These are phyloP conservation scores for Bruguiera parviflora DNA, from an alignment of 345 rosid genomes.

Conservation along the genomic window DNA sequence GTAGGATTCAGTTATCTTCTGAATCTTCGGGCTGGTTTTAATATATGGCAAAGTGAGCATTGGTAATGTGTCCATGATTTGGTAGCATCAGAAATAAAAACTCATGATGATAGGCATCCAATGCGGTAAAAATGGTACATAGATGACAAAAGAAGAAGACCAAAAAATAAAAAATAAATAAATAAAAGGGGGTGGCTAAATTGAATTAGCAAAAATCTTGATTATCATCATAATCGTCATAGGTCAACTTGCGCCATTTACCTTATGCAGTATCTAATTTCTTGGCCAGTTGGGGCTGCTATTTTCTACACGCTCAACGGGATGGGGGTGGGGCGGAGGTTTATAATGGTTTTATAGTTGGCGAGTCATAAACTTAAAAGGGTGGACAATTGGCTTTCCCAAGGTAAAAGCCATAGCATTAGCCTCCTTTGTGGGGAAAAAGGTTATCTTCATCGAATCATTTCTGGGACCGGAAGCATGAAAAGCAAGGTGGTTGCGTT, in stretches of 20 bases:
- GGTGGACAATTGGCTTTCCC: constrained; percentile 23
- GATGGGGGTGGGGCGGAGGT: neutral
- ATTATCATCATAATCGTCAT: too few relatives aligned
- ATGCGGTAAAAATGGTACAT: neutral
- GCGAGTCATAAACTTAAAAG: constrained; percentile 10
- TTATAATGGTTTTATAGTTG: neutral
- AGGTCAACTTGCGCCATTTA: too few relatives aligned
- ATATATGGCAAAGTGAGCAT: neutral
- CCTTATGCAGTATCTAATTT: neutral
- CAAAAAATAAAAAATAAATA: too few relatives aligned
- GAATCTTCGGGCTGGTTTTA: neutral
- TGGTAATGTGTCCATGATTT: constrained; percentile 9
- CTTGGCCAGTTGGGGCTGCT: neutral
- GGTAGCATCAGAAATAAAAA: constrained; percentile 8
- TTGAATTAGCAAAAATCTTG: too few relatives aligned
- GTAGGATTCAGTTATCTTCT: constrained; percentile 23
- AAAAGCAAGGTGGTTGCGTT: constrained; percentile 14
- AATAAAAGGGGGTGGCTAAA: too few relatives aligned
- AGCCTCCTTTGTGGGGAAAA: constrained; percentile 6
- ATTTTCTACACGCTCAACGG: neutral
- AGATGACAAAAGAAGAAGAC: too few relatives aligned
- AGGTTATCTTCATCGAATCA: constrained; percentile 5
- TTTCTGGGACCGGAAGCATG: constrained; percentile 2
- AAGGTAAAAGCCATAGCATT: neutral
- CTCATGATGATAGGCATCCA: constrained; percentile 18